phyloP scores from a whole-genome alignment of 805 yeast species.

The Nakazawaea wickerhamii region DNA sequence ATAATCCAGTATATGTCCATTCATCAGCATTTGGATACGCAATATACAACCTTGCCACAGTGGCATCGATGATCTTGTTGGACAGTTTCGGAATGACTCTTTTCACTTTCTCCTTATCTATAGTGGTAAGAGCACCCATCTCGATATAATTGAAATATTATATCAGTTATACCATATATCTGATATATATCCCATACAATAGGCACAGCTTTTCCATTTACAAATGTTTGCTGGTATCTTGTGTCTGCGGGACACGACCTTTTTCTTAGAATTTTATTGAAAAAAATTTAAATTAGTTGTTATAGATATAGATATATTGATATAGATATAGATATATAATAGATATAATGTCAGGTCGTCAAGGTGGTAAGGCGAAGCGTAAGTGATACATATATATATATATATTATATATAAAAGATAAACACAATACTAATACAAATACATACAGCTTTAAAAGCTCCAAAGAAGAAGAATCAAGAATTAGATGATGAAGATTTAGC shows the following conservation, averaged over 20 bases:
- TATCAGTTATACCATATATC: neutral
- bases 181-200: no score
- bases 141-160: neutral
- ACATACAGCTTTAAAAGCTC: slow-evolving; percentile 56
- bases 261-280: no score
- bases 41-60: slow-evolving; percentile 83
- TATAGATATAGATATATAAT: no score
- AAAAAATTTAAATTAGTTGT: no score
- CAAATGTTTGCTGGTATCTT: no score
- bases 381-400: slow-evolving; percentile 21
- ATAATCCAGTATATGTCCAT: slow-evolving; percentile 86
- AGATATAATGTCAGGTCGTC: slow-evolving; percentile 92
- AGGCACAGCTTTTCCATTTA: no score
- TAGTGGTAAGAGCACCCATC: slow-evolving; percentile 36
- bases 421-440: neutral
- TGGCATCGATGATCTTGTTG: slow-evolving; percentile 83
- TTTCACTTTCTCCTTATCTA: slow-evolving; percentile 86
- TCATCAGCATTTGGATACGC: slow-evolving; percentile 78
- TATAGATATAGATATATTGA: no score
- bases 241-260: neutral
- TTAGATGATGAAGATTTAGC: slow-evolving; percentile 85
- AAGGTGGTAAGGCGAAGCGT: slow-evolving; percentile 96
- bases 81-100: slow-evolving; percentile 84
- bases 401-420: neutral
- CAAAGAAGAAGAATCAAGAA: slow-evolving; percentile 75